Evolutionary conservation across 208 protist species (phyloP), one percentile per base, ranked within the genome.

Genomic region (Trypanosoma lewisi): DNA sequence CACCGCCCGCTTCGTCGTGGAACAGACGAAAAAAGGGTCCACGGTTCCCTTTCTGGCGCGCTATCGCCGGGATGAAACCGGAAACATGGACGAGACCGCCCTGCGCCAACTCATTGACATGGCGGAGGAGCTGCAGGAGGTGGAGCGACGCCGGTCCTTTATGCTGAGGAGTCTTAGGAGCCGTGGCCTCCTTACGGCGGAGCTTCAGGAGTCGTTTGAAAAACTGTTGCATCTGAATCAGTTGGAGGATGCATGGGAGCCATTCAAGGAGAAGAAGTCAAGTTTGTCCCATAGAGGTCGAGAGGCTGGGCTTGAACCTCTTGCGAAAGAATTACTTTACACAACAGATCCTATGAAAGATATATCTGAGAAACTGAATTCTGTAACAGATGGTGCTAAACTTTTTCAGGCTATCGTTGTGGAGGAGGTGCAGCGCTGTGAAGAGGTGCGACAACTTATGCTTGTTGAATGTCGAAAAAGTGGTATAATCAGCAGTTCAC

Each of bases 41-140:
- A 96, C 84, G 14, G 83, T 96, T 17, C 91, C 91, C 11, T 96
- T 96, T 57, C 77, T 96, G 23, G 91, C 88, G 17, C 83, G 91
- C 0, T 96, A 96, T 67, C 78, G 91, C 2, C 79, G 83, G 45
- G 84, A 91, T 57, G 73, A 90, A 53, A 94, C 88, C 0, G 82
- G 85, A 4, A 64, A 80, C 51, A 55, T 96, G 61, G 73, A 83
- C 57, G 87, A 94, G 66, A 73, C 66, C 7, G 41, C 70, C 49
- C 59, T 95, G 27, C 81, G 81, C 2, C 54, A 54, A 14, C 76
- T 90, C n/a, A 52, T 93, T 63, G 78, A 90, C 57, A 86, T 79
- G 31, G 61, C 83, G 2, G 75, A 74, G 55, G 85, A 95, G 75
- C 77, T 84, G 48, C 52, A 50, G 23, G 83, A 87, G 63, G 85